These are phyloP conservation scores for Melianthus villosus DNA, from an alignment of 441 rosid genomes.

Conservation along the genomic window DNA sequence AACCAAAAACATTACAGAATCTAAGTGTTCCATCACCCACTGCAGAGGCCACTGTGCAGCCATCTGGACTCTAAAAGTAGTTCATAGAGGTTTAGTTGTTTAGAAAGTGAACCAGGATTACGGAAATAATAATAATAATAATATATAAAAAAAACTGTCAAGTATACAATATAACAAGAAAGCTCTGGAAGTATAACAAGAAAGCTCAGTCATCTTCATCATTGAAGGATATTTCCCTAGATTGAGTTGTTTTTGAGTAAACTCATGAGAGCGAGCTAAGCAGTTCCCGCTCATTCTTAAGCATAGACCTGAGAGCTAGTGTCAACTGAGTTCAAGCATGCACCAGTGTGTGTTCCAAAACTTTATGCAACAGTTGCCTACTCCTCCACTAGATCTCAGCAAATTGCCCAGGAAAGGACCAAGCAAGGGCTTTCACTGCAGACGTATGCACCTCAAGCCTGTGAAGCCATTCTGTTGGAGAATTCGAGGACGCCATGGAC, in stretches of 20 bases:
- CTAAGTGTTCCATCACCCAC: slow-evolving; percentile 51
- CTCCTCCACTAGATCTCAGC: slow-evolving; percentile 29
- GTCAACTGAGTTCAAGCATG: slow-evolving; percentile 27
- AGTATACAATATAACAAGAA: too few relatives aligned
- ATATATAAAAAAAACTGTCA: too few relatives aligned
- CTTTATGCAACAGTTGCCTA: slow-evolving; percentile 20
- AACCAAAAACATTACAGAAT: slow-evolving; percentile 49
- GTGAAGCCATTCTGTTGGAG: slow-evolving; percentile 25
- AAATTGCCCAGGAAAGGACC: slow-evolving; percentile 33
- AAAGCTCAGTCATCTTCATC: slow-evolving; percentile 18
- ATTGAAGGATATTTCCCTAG: slow-evolving; percentile 21
- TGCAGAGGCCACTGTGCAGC: slow-evolving; percentile 48
- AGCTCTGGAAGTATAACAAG: slow-evolving; percentile 16
- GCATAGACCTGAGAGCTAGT: slow-evolving; percentile 21
- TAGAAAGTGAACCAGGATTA: too few relatives aligned
- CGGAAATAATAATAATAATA: too few relatives aligned
- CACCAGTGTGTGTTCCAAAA: slow-evolving; percentile 31
- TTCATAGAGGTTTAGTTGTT: too few relatives aligned
- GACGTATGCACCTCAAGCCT: slow-evolving; percentile 26
- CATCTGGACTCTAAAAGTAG: slow-evolving; percentile 46
- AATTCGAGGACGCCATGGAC: slow-evolving; percentile 19
- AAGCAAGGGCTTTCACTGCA: slow-evolving; percentile 28
- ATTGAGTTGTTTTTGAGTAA: slow-evolving; percentile 18
- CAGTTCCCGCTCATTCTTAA: slow-evolving; percentile 19
- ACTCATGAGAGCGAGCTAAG: slow-evolving; percentile 23